These are phyloP conservation scores for Eucalyptus regnans DNA, from an alignment of 345 rosid species.

Conservation along the genomic window DNA sequence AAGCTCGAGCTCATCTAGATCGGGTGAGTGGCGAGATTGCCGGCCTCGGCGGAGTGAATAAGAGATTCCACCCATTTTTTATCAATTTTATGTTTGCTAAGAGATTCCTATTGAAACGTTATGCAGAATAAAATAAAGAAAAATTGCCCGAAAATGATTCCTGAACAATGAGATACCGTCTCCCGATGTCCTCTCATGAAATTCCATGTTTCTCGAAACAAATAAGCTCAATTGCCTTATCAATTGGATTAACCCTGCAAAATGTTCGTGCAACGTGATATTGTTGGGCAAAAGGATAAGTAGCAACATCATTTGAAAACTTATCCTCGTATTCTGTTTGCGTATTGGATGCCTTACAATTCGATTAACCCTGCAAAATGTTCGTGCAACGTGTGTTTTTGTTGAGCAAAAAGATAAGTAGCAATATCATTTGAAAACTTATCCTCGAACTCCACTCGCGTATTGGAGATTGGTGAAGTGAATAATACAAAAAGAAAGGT, in stretches of 20 bases:
- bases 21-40: fast-evolving
- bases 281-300: too few relatives aligned
- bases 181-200: background rate
- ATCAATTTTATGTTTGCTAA: too few relatives aligned
- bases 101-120: too few relatives aligned
- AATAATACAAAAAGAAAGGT: background rate
- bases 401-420: background rate
- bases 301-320: too few relatives aligned
- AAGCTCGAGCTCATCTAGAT: fast-evolving
- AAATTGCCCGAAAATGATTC: too few relatives aligned
- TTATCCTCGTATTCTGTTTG: too few relatives aligned
- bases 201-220: background rate
- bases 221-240: background rate
- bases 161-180: background rate
- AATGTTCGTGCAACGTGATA: background rate
- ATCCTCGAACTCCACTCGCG: background rate
- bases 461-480: background rate
- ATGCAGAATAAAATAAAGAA: too few relatives aligned
- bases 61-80: too few relatives aligned
- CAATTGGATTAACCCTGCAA: background rate
- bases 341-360: background rate
- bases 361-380: background rate
- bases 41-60: fast-evolving
- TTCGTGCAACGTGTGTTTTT: background rate
- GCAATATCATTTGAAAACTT: background rate